Base-by-base conservation (phyloP, 1,284 basidiomycete genomes). In the Macrocystidia cucumis region DNA sequence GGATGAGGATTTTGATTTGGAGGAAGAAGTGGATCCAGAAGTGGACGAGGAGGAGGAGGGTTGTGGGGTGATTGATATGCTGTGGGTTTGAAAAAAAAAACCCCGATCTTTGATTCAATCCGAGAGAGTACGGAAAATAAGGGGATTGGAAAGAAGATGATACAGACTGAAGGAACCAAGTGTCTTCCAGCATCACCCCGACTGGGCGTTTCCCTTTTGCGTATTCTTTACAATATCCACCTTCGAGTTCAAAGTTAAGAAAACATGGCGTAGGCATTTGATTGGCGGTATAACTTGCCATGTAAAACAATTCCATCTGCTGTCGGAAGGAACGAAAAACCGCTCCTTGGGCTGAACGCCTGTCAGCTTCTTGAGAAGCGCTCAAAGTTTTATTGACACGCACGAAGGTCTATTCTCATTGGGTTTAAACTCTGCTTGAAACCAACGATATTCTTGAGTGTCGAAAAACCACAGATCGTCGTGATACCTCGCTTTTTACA, bases 161-260 rank as follows among this genome's bases (percentile, higher is more conserved):
- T 25, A 32, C 67, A 8, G 42, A 85, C 78, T 78, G 74, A n/a
- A 96, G 67, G 37, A 93, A 67, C 91, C 92, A 96, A 0, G 87
- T 88, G 50, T 97, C 92, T 22, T 93, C 90, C 3, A 95, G 67
- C 56, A 90, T 91, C 7, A 92, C 69, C 1, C 92, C 92, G 24
- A 91, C 68, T 0, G 88, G 80, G 2, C 88, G 71, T 51, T 91
- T 90, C 0, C 90, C 90, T 52, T 93, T 93, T 26, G 69, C 62
- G 48, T 95, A 96, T 54, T 90, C 86, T 54, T 96, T 96, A 52
- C 86, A 89, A 55, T 96, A 97, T 0, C 92, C 92, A 7, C 84
- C 81, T 14, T 32, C 16, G 18, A 13, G 4, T 18, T 20, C 35
- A 6, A n/a, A 19, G 5, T 1, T 11, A 8, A 8, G 5, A 12